Conservation (phyloP, 345 rosid species). For the Eucalyptus urophylla region DNA sequence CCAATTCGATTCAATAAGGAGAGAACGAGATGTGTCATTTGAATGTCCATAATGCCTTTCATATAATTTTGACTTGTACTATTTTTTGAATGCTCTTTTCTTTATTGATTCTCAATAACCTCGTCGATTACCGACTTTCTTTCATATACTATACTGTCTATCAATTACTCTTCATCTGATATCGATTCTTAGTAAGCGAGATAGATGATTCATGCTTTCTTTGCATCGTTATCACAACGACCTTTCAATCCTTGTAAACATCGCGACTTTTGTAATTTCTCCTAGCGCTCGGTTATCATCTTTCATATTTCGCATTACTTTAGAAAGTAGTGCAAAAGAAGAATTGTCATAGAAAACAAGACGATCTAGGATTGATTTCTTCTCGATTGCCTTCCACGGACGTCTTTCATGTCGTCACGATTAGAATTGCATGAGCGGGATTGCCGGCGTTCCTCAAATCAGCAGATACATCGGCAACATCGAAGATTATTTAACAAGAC, state of each 20-base stretch:
- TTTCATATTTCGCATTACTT: neutral
- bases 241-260: neutral
- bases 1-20: neutral
- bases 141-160: fast-evolving
- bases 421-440: neutral
- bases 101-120: neutral
- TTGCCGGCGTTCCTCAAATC: neutral
- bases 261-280: neutral
- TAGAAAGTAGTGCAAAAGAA: neutral
- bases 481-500: neutral
- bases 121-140: neutral
- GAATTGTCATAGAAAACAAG: neutral
- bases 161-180: neutral
- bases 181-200: fast-evolving
- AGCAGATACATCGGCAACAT: neutral
- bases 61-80: neutral
- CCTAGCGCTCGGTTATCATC: neutral
- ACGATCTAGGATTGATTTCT: neutral
- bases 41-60: neutral
- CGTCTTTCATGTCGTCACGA: neutral
- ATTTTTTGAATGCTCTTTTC: neutral
- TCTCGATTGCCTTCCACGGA: neutral
- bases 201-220: neutral
- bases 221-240: neutral
- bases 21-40: neutral